Base-by-base conservation (phyloP, 352 stramenopile species). In the Phytophthora capsici region DNA sequence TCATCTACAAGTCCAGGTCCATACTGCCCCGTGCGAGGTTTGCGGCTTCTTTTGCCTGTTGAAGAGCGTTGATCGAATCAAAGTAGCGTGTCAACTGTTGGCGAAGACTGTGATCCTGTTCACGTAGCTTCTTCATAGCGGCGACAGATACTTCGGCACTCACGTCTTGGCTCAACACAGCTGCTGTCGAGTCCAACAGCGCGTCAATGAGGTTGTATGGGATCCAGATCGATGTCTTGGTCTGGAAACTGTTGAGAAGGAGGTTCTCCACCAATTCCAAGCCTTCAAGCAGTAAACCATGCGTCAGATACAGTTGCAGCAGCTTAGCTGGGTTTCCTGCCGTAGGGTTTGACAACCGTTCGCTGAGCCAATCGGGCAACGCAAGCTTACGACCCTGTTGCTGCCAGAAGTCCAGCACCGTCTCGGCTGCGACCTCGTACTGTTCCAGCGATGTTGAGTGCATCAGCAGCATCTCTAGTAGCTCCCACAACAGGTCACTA, bases 181-280 rank as follows among this genome's bases (percentile, higher is more conserved):
- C 73, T 17, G 77, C 51, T 12, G 63, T 73, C 13, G 80, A 71
- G 50, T 91, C 79, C 17, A 93, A 58, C 45, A 91, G 57, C 9
- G 55, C 66, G 46, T 93, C 85, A 17, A 93, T 73, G 2, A 91
- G 61, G 37, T 80, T 89, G 69, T 88, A 91, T 2, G 84, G 83
- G 25, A 93, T 76, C 79, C 79, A 93, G 10, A 82, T 77, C 8
- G 89, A 20, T 25, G 55, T 76, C 19, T 75, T 70, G 47, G 82
- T 69, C 22, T 75, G 70, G 59, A 88, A 83, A 2, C 45, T 62
- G 43, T 76, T 71, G 17, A 80, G 68, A 7, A 75, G 48, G 7
- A 90, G 20, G 4, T 58, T 59, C 1, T 81, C 67, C 4, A 84
- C 85, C n/a, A 90, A 59, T 13, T 80, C 55, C n/a, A 86, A 53